Evolutionary conservation across 2,329 filamentous ascomycete species (phyloP).

Genomic region (Cercospora brassicicola): DNA sequence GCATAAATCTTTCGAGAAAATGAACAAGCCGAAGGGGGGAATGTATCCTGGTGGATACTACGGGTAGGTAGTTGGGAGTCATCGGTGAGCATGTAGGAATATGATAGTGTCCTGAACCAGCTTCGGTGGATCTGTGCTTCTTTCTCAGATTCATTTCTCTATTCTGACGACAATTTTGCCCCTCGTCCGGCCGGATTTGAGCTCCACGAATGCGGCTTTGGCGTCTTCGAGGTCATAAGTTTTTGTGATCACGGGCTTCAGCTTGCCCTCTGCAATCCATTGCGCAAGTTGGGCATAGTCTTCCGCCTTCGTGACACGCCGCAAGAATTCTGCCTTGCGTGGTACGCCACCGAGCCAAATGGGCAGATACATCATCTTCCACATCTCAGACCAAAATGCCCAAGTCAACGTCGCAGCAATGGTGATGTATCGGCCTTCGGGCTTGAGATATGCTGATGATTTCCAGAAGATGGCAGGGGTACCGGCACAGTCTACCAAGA

Average conservation of each 20-base stretch:
- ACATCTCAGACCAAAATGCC: constrained; percentile 42
- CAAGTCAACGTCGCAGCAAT: constrained; percentile 41
- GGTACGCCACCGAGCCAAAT: constrained; percentile 52
- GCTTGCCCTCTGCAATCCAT: constrained; percentile 60
- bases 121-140: background rate
- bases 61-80: background rate
- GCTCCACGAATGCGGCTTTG: constrained; percentile 57
- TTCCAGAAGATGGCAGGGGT: constrained; percentile 55
- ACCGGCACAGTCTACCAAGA: constrained; percentile 61
- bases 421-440: constrained; percentile 54
- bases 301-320: constrained; percentile 42
- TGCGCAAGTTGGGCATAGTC: constrained; percentile 53
- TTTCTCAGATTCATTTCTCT: background rate
- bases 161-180: constrained; percentile 59
- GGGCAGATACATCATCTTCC: constrained; percentile 45
- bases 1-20: background rate
- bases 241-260: constrained; percentile 59
- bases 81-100: background rate
- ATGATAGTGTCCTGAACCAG: background rate
- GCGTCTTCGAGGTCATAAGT: constrained; percentile 58
- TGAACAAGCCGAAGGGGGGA: background rate
- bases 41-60: background rate
- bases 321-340: constrained; percentile 33
- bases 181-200: constrained; percentile 56
- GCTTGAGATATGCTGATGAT: constrained; percentile 53